Percentiles rank a stretch among this genome's conserved stretches.
Evolutionary conservation across 345 rosid species (phyloP).

Genomic region (Citrus medica): DNA sequence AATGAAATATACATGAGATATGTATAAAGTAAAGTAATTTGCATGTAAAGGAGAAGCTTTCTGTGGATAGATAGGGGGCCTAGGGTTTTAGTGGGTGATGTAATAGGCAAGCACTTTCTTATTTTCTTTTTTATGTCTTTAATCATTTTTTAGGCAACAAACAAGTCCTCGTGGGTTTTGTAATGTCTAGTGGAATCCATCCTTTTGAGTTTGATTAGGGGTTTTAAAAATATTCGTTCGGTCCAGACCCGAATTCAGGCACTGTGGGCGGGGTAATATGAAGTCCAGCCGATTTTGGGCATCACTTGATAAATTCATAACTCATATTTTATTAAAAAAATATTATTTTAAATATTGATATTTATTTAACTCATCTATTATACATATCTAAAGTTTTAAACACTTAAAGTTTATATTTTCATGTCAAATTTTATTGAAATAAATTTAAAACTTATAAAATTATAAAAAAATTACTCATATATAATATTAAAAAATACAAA

Average conservation of each 20-base stretch:
- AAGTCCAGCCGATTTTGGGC: fast-evolving
- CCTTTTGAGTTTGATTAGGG: background rate
- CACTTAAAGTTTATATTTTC: no score
- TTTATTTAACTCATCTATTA: no score
- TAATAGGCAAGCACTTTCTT: background rate
- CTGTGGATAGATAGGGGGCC: background rate
- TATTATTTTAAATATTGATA: no score
- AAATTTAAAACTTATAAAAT: no score
- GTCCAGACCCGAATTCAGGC: fast-evolving
- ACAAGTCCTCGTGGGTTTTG: background rate
- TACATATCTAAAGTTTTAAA: no score
- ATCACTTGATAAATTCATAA: fast-evolving
- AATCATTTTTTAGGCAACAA: background rate
- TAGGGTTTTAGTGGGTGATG: background rate
- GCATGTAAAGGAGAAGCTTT: background rate
- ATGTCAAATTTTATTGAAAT: no score
- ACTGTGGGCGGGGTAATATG: fast-evolving
- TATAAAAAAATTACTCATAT: no score
- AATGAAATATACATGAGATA: background rate
- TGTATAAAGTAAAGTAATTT: background rate
- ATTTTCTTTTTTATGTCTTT: background rate
- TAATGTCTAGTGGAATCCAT: slow-evolving; percentile 10
- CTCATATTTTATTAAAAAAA: fast-evolving
- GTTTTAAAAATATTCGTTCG: fast-evolving
- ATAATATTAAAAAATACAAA: no score